Evolutionary conservation across 1,139 yeast species (phyloP), one percentile per base, ranked within the genome.

Genomic region (Eremothecium cymbalariae): DNA sequence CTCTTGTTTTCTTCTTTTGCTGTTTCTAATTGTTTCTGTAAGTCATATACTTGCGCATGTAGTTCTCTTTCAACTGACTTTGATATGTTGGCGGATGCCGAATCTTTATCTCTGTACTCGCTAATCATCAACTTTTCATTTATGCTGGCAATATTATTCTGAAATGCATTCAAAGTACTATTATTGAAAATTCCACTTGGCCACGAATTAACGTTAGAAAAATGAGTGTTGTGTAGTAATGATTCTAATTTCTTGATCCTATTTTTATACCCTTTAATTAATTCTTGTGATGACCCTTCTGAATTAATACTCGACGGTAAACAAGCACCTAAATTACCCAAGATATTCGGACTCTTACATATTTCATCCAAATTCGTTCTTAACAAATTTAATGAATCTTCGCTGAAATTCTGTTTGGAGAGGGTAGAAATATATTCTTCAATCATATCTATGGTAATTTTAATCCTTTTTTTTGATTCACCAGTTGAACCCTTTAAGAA

Each of bases 171-270:
- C 18, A 28, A 24, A 7, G 33, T 23, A 4, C 43, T 39, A n/a
- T 42, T 33, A 12, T 49, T 44, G 20, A 54, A 30, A 4, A 53
- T 35, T 2, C 54, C 55, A 7, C 62, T 44, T 1, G 82, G 80
- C 82, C 82, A 74, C 25, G 64, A 67, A n/a, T 67, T 64, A 18
- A 74, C 62, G 40, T 74, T 71, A 33, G 70, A 69, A 48, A 70
- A 74, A 42, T 72, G 80, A 31, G 72, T 76, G 45, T 78, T 84
- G 50, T 79, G 86, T 9, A 81, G 55, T 20, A 79, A 56, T 38
- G 70, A 74, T 47, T 81, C 93, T 32, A 80, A 61, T 45, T 76
- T 79, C 44, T 66, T 70, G 16, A 80, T 76, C 37, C 86, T 58
- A 13, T 65, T 56, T 47, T 74, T 72, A 41, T 78, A 71, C 0